Conservation (phyloP, 768 basidiomycete species). For the Neoboletus subvelutipes region DNA sequence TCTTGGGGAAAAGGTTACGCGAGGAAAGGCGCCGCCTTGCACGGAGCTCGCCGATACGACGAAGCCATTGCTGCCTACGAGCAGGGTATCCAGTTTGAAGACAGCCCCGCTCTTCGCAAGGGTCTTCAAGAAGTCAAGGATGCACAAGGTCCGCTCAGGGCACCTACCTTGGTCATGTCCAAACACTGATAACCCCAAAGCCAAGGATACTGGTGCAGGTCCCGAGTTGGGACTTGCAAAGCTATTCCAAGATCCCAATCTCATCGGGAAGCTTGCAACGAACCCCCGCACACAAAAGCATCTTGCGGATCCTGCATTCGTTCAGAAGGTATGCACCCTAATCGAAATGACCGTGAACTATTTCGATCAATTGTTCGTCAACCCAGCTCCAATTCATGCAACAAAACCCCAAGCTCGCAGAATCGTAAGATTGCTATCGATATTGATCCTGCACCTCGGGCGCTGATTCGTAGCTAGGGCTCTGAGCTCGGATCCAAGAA, state of each 20-base stretch:
- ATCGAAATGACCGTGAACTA: neutral
- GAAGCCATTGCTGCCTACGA: slow-evolving; percentile 87
- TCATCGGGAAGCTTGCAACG: slow-evolving; percentile 77
- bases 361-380: neutral
- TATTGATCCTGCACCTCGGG: neutral
- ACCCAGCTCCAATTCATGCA: slow-evolving; percentile 63
- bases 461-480: slow-evolving; percentile 38
- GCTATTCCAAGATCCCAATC: slow-evolving; percentile 81
- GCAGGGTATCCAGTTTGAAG: slow-evolving; percentile 76
- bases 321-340: slow-evolving; percentile 52
- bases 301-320: slow-evolving; percentile 80
- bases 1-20: slow-evolving; percentile 89
- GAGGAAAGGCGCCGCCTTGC: slow-evolving; percentile 90
- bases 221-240: slow-evolving; percentile 64
- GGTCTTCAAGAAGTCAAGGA: slow-evolving; percentile 87
- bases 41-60: slow-evolving; percentile 74
- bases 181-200: slow-evolving; percentile 20
- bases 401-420: slow-evolving; percentile 63
- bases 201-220: slow-evolving; percentile 37
- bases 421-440: slow-evolving; percentile 39
- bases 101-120: slow-evolving; percentile 77
- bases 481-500: slow-evolving; percentile 73
- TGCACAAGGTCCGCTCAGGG: slow-evolving; percentile 60
- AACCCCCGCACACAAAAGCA: slow-evolving; percentile 87
- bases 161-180: neutral